Percentiles rank a stretch among this genome's conserved stretches.
phyloP scores from a whole-genome alignment of 805 yeast species.

The Myxozyma monticola region DNA sequence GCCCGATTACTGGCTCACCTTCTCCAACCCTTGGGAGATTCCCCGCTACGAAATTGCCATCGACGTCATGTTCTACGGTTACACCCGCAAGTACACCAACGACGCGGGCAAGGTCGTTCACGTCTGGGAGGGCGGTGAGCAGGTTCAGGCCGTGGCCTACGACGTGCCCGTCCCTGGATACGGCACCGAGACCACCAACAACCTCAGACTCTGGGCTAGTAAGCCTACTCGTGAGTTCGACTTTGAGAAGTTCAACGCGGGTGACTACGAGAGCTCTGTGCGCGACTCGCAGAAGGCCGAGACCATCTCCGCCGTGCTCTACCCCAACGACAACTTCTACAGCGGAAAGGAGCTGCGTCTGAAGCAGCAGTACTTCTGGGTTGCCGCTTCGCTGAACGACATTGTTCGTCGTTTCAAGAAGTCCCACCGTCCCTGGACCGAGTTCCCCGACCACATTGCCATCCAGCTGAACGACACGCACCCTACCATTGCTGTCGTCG shows the following conservation, averaged over 20 bases:
- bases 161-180: conserved; percentile 94
- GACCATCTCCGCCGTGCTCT: conserved; percentile 85
- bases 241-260: conserved; percentile 84
- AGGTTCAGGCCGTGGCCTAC: conserved; percentile 84
- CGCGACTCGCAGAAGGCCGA: conserved; percentile 84
- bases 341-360: conserved; percentile 87
- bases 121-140: conserved; percentile 84
- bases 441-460: conserved; percentile 82
- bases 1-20: conserved; percentile 92
- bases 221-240: conserved; percentile 90
- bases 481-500: conserved; percentile 89
- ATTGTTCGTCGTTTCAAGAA: conserved; percentile 88
- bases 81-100: conserved; percentile 55
- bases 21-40: conserved; percentile 91
- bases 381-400: conserved; percentile 88
- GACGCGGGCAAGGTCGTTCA: conserved; percentile 58
- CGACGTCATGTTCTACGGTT: conserved; percentile 88
- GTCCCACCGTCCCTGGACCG: conserved; percentile 70
- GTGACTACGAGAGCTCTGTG: conserved; percentile 85
- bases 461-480: conserved; percentile 94
- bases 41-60: conserved; percentile 82
- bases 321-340: conserved; percentile 91
- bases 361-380: conserved; percentile 97
- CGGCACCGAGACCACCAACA: conserved; percentile 72
- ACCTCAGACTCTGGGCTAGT: conserved; percentile 86